Base-by-base conservation (phyloP, 2,329 filamentous ascomycete genomes). In the Truncatella angustata region DNA sequence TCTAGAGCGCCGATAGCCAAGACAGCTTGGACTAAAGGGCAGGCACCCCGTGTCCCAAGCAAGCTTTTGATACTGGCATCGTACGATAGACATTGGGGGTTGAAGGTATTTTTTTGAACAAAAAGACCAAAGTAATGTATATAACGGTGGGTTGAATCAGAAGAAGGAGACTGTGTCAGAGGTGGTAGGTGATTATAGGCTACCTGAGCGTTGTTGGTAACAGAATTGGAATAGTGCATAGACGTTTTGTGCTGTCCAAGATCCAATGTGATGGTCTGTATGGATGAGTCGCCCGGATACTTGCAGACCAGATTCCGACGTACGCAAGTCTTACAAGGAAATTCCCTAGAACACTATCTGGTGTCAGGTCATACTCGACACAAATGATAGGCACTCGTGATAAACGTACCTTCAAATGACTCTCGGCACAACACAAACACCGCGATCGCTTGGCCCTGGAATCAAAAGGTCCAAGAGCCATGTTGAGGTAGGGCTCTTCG, bases 401-500 rank as follows among this genome's bases (percentile, higher is more conserved):
- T 11, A 40, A n/a, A 7, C 14, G 12, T 48, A 54, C 52, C 49
- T 48, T 54, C 18, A 54, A 36, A 44, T 54, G 52, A 32, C 49
- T 48, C 4, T 18, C 16, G 26, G 52, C 34, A 11, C 49, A 54
- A 9, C 26, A 34, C n/a, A 40, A 20, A 26, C 52, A 54, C 16
- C 52, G 52, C 21, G 44, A 54, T 5, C 52, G 40, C 43, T 42
- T 51, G 11, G 34, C 28, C 11, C 52, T 37, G 7, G 20, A 21
- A 16, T 54, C 52, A 36, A 54, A 54, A 9, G 52, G 52, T 12
- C 52, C 52, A 5, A 49, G 18, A 4, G 48, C n/a, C 52, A 54
- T 54, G 23, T 6, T 16, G 12, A 32, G 24, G 12, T 5, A 24
- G 36, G 14, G 5, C 26, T 7, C 6, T 5, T 4, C 18, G 20